These are phyloP conservation scores for Uromyces viciae-fabae DNA, from an alignment of 1,284 basidiomycete species.

Conservation along the genomic window DNA sequence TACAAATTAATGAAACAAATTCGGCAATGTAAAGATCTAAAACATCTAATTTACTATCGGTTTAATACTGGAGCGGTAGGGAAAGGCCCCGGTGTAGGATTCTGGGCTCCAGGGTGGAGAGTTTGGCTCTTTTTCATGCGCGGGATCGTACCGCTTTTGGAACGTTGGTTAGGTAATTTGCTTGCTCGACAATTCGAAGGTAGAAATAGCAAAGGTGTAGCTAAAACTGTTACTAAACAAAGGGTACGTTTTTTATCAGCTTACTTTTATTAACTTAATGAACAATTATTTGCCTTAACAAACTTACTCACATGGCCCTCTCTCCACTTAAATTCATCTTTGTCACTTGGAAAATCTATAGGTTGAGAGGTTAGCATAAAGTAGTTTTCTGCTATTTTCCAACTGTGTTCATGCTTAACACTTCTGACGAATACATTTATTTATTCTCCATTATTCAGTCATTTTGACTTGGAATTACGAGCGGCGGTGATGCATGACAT, in stretches of 20 bases:
- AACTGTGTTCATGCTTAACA: too few species aligned
- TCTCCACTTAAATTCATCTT: not conserved
- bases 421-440: too few species aligned
- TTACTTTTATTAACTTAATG: not conserved
- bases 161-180: conserved; percentile 95
- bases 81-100: conserved; percentile 97
- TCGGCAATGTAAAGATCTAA: conserved; percentile 97
- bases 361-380: conserved; percentile 18
- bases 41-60: conserved; percentile 94
- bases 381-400: too few species aligned
- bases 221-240: conserved; percentile 89
- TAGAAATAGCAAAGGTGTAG: conserved; percentile 82
- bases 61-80: conserved; percentile 99
- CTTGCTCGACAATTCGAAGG: conserved; percentile 96
- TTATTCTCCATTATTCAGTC: conserved; percentile 63
- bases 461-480: conserved; percentile 94
- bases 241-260: conserved; percentile 65
- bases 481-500: conserved; percentile 99
- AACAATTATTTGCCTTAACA: not conserved
- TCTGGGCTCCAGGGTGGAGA: conserved; percentile 99
- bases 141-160: conserved; percentile 93
- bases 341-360: conserved; percentile 16
- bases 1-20: conserved; percentile 99
- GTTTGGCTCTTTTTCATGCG: conserved; percentile 99
- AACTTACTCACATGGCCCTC: too few species aligned